Base-by-base conservation (phyloP, 1,284 basidiomycete genomes). In the Heterobasidion annosum region DNA sequence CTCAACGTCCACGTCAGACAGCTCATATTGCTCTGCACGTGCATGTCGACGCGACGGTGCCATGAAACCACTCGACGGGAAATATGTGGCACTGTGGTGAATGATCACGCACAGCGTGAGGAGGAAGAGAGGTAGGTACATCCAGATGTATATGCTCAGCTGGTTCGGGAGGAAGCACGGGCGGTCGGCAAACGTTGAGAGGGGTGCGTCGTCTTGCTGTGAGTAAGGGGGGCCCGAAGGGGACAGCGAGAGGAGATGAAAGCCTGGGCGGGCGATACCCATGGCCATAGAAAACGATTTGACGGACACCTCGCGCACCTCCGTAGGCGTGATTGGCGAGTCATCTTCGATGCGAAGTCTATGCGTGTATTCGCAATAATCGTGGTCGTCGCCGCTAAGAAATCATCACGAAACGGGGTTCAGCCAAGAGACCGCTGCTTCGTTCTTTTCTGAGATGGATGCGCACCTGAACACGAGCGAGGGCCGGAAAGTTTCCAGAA, bases 331-430 rank as follows among this genome's bases (percentile, higher is more conserved):
- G 12, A 57, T 58, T 8, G 60, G 57, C 37, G 60, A 60, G 46
- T 57, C 62, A 53, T 62, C 63, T 9, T 58, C 35, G 12, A 57
- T 48, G n/a, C 62, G 57, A 13, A 66, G 56, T 59, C 55, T 65
- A 62, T 85, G 83, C 12, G 60, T 65, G 54, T 79, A 71, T 51
- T 81, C 78, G 66, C 83, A 85, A 59, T 82, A 81, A 63, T 86
- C 83, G 62, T 84, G 83, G 64, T 85, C 82, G 63, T 86, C 82
- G 3, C 81, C 83, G 58, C 81, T 82, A 55, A 25, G 35, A 12
- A 9, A 18, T 32, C 34, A 18, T 43, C 42, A 5, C 37, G 40
- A 40, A 34, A 34, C 13, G 46, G 34, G 5, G 47, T 43, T 34
- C 45, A 5, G 2, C 32, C 16, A 25, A 25, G 25, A 25, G 25